Evolutionary conservation across 768 basidiomycete genomes (phyloP).

Genomic region (Russula sp.): DNA sequence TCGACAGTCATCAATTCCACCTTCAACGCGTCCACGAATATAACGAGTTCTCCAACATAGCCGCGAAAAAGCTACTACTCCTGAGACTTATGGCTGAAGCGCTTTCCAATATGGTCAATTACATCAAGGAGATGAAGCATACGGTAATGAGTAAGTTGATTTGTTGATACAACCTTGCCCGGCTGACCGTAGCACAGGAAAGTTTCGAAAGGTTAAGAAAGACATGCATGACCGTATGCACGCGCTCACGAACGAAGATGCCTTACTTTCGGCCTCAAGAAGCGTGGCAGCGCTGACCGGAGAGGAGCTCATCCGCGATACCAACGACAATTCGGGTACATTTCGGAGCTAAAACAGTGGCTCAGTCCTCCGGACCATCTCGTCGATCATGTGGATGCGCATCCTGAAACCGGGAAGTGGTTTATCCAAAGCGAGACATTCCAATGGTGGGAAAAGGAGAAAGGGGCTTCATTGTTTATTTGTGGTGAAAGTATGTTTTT

Average conservation of each 20-base stretch:
- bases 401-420: neutral
- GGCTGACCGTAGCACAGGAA: neutral
- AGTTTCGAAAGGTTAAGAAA: neutral
- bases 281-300: neutral
- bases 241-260: neutral
- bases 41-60: neutral
- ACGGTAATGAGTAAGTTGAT: neutral
- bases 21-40: neutral
- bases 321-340: neutral
- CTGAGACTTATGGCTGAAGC: neutral
- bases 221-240: neutral
- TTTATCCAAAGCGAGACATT: neutral
- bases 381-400: neutral
- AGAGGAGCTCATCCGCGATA: neutral
- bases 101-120: neutral
- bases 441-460: neutral
- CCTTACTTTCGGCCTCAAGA: neutral
- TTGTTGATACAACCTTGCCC: neutral
- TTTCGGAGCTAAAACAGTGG: neutral
- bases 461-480: slow-evolving; percentile 4
- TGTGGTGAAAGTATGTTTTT: neutral
- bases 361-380: slow-evolving; percentile 8
- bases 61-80: neutral
- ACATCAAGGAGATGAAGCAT: slow-evolving; percentile 5
- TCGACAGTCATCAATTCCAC: neutral